Evolutionary conservation across 306 rosid genomes (phyloP).

Genomic region (Phaseolus lunatus): DNA sequence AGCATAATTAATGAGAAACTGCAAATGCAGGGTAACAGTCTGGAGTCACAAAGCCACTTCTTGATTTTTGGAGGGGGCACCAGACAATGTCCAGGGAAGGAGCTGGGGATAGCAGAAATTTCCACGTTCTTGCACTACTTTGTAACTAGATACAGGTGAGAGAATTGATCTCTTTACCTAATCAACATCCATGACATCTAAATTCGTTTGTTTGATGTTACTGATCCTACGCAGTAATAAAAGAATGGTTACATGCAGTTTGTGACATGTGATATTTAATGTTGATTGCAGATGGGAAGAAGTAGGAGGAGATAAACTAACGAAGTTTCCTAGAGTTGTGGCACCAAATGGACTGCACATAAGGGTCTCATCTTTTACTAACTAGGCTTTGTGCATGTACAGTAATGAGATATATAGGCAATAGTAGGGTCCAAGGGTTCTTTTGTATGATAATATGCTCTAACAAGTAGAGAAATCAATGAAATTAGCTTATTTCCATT

Average conservation of each 20-base stretch:
- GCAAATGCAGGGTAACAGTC: constrained; percentile 72
- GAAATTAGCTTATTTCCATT: constrained; percentile 36
- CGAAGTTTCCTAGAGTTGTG: constrained; percentile 96
- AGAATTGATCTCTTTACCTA: constrained; percentile 44
- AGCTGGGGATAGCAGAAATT: constrained; percentile 90
- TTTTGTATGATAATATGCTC: constrained; percentile 56
- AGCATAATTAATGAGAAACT: constrained; percentile 28
- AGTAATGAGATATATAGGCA: constrained; percentile 50
- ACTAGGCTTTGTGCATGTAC: constrained; percentile 59
- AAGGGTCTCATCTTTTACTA: constrained; percentile 69
- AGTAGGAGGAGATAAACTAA: constrained; percentile 90
- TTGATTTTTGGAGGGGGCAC: constrained; percentile 97
- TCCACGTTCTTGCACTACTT: constrained; percentile 91
- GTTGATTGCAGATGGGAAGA: constrained; percentile 89
- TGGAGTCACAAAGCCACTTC: constrained; percentile 72
- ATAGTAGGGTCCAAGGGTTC: constrained; percentile 16
- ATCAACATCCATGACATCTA: background rate
- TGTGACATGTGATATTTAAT: constrained; percentile 41
- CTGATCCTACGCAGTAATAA: constrained; percentile 8
- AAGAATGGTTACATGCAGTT: constrained; percentile 1
- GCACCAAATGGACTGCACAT: constrained; percentile 97
- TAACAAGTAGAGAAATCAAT: constrained; percentile 59
- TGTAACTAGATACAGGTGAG: constrained; percentile 94
- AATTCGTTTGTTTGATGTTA: constrained; percentile 10
- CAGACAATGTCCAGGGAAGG: constrained; percentile 95